Percentiles rank a stretch among this genome's conserved stretches.
Conservation (phyloP, 257 asterid species). For the Vinca minor region DNA sequence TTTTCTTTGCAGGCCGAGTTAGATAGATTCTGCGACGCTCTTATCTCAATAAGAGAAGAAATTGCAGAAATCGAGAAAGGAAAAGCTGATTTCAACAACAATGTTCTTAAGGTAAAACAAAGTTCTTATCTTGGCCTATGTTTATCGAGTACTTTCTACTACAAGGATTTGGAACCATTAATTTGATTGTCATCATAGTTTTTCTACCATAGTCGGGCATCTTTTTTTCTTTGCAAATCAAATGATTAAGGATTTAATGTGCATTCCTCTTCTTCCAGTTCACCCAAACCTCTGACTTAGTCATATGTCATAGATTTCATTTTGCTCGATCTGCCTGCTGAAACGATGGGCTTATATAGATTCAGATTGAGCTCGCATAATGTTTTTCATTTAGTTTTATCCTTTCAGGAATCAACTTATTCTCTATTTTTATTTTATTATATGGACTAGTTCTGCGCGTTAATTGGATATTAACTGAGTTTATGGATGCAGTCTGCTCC, state of each 20-base stretch:
- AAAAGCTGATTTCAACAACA: slow-evolving; percentile 62
- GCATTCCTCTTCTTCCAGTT: no score
- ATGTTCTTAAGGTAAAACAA: slow-evolving; percentile 77
- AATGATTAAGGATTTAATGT: not conserved
- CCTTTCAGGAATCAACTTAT: no score
- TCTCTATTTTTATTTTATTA: not conserved
- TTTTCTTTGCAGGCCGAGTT: slow-evolving; percentile 67
- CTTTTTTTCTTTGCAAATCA: not conserved
- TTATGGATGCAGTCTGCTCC: slow-evolving; percentile 73
- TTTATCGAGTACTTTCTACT: not conserved
- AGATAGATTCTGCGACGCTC: slow-evolving; percentile 90
- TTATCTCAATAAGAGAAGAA: slow-evolving; percentile 89
- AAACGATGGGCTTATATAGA: not conserved
- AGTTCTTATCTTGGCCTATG: not conserved
- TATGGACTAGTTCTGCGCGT: not conserved
- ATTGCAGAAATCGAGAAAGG: slow-evolving; percentile 81
- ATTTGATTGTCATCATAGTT: not conserved
- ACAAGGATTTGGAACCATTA: not conserved
- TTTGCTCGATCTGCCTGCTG: not conserved
- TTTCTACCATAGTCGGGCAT: not conserved
- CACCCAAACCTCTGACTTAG: no score
- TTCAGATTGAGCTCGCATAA: not conserved
- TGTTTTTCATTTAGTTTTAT: no score
- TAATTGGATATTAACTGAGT: slow-evolving; percentile 17
- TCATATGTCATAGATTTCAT: not conserved